These are phyloP conservation scores for Kitagawia praeruptora DNA, from an alignment of 129 eudicot species.

Conservation along the genomic window DNA sequence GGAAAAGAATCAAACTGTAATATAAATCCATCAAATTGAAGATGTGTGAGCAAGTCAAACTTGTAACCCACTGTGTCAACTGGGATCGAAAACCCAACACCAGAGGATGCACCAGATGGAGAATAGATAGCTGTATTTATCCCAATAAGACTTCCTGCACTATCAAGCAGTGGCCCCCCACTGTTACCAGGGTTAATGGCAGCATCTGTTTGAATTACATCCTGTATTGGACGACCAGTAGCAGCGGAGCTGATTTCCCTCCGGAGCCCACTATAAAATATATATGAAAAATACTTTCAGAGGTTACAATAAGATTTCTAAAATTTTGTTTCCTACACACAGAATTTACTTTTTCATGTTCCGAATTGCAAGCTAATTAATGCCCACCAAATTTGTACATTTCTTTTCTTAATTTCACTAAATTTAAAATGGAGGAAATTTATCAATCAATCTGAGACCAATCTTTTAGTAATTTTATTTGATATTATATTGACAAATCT, in stretches of 20 bases:
- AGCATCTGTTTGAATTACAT: constrained; percentile 91
- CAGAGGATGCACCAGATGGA: constrained; percentile 87
- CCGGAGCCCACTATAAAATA: constrained; percentile 58
- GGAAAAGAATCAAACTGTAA: constrained; percentile 1
- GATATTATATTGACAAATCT: neutral
- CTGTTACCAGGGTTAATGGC: constrained; percentile 96
- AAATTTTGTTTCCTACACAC: neutral
- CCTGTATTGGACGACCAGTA: constrained; percentile 86
- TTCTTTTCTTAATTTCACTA: neutral
- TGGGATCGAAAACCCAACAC: constrained; percentile 90
- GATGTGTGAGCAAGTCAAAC: neutral
- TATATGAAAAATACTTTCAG: neutral
- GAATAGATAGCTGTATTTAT: constrained; percentile 85
- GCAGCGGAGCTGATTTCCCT: constrained; percentile 96
- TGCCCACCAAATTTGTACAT: neutral
- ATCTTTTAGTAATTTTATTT: neutral
- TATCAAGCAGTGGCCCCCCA: constrained; percentile 93
- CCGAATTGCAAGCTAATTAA: neutral
- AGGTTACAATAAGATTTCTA: neutral
- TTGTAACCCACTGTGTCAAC: constrained; percentile 74
- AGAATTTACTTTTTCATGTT: neutral
- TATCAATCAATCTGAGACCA: neutral
- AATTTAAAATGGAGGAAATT: neutral
- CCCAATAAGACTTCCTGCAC: constrained; percentile 80
- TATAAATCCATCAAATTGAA: neutral